Evolutionary conservation across 106 monocot genomes (phyloP).

Genomic region (Triglochin maritima): DNA sequence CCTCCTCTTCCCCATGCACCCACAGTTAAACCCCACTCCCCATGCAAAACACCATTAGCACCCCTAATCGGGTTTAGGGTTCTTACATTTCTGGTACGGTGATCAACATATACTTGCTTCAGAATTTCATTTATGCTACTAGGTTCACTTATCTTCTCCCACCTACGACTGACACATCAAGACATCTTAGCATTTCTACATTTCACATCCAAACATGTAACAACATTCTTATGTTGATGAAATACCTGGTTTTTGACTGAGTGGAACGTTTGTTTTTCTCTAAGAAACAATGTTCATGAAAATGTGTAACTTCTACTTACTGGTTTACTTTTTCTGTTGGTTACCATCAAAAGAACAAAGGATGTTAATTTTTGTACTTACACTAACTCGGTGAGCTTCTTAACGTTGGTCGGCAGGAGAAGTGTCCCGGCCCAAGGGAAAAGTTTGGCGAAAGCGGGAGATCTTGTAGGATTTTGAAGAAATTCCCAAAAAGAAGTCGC

Average conservation of each 20-base stretch:
- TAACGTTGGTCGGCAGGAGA: constrained; percentile 56
- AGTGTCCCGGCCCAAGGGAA: constrained; percentile 92
- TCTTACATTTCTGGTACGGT: constrained; percentile 79
- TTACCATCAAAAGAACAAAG: too few species aligned
- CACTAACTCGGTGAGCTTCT: constrained; percentile 61
- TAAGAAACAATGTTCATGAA: too few species aligned
- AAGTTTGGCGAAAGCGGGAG: constrained; percentile 60
- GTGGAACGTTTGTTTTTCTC: too few species aligned
- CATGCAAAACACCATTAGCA: too few species aligned
- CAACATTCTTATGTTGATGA: too few species aligned
- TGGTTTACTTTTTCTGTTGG: too few species aligned
- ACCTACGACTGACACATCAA: constrained; percentile 32
- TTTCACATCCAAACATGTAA: background rate
- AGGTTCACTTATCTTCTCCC: constrained; percentile 94
- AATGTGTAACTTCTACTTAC: too few species aligned
- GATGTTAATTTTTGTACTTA: constrained; percentile 29
- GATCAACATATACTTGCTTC: constrained; percentile 93
- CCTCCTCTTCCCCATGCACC: too few species aligned
- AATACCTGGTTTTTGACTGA: too few species aligned
- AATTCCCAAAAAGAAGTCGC: constrained; percentile 98
- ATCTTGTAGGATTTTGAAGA: constrained; percentile 68
- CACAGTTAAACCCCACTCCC: too few species aligned
- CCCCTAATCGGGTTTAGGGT: too few species aligned
- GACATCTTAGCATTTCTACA: background rate
- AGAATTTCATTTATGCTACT: constrained; percentile 58